Evolutionary conservation across 192 early-diverging fungal genomes (phyloP).

Genomic region (Diversispora eburnea): DNA sequence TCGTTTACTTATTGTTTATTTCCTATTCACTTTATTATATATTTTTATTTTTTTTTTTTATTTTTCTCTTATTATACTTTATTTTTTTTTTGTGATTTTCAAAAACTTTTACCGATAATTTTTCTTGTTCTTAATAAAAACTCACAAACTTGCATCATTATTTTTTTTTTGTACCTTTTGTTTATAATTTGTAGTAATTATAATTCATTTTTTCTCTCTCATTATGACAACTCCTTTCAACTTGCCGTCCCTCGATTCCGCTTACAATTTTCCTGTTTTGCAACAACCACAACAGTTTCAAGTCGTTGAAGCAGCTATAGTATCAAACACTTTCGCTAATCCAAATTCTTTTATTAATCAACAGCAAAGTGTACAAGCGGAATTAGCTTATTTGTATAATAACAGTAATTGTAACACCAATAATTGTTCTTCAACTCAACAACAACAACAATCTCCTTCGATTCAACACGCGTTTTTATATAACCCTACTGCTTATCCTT

Average conservation of each 20-base stretch:
- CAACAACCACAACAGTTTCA: not conserved
- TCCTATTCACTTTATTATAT: too few species aligned
- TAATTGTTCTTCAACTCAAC: too few species aligned
- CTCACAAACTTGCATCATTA: not conserved
- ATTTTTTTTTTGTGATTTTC: not conserved
- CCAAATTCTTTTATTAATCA: not conserved
- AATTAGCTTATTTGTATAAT: not conserved
- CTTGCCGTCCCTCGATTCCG: not conserved
- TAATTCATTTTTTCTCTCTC: not conserved
- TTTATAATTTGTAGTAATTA: not conserved
- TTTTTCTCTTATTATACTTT: not conserved
- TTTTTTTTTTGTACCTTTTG: not conserved
- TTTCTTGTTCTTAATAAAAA: not conserved
- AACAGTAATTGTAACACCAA: not conserved
- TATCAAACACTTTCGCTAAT: not conserved
- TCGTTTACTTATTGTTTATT: too few species aligned
- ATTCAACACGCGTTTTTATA: not conserved
- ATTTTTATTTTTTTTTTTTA: not conserved
- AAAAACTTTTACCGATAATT: not conserved
- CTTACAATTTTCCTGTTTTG: not conserved
- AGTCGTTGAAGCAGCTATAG: not conserved
- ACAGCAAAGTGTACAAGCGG: not conserved
- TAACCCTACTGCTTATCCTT: not conserved
- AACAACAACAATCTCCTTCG: not conserved
- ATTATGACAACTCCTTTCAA: not conserved